Evolutionary conservation across 73 alveolate species (phyloP), one percentile per base, ranked within the genome.

Genomic region (Paramecium tetraurelia): DNA sequence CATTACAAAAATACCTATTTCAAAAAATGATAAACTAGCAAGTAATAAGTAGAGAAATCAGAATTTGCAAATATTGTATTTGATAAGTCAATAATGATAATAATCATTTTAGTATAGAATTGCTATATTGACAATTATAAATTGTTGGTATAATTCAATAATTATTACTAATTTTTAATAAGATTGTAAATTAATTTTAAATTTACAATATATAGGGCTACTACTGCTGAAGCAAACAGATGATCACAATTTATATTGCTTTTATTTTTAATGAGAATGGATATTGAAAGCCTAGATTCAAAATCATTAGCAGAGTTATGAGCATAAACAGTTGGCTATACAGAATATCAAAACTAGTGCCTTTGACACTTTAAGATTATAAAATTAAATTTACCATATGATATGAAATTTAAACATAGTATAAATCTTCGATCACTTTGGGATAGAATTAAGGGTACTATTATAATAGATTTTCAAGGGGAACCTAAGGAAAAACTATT

Each of bases 351-450:
- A 87, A 40, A 63, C 71, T 83, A 87, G 69, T 86, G 35, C 93
- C 93, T 20, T 87, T 63, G 36, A 87, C 70, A 27, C 48, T 87
- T 8, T 76, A 76, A 40, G 69, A 87, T n/a, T 87, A 87, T 58
- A 87, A 76, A 87, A n/a, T 44, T 87, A n/a, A 38, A 68, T 24
- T 57, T 87, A 58, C 93, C 93, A 14, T 89, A 87, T 11, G 93
- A 87, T 40, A 87, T 87, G 7, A 63, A 87, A 44, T 33, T 29
- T 29, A 87, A 87, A 31, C 80, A 63, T 70, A 27, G 44, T 22
- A 76, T 87, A 38, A 68, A 71, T 63, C 84, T 69, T 18, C 24
- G 89, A 69, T 50, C 68, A 63, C 44, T 87, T 20, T 87, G 93
- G 93, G 93, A 87, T 70, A 35, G 93, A 68, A 76, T 87, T 1